phyloP scores from a whole-genome alignment of 1,284 basidiomycete genomes.

The Gomphus sp. region DNA sequence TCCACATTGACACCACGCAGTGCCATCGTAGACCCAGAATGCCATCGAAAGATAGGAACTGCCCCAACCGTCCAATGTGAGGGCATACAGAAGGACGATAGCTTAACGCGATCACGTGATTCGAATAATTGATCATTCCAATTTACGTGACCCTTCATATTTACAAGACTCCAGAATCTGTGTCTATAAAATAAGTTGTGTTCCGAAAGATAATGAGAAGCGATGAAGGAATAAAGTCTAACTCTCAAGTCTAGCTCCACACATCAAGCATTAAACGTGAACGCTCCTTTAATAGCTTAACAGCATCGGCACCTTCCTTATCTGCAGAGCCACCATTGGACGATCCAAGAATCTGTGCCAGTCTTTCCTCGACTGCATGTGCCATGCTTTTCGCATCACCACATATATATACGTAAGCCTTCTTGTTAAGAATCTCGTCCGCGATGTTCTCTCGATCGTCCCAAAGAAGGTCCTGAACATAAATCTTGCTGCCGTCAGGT shows the following conservation, averaged over 20 bases:
- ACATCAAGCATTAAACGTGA: conserved; percentile 76
- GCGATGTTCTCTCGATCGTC: conserved; percentile 75
- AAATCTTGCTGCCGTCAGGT: conserved; percentile 90
- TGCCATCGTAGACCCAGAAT: neutral
- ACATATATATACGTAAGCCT: conserved; percentile 93
- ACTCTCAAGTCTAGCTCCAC: too few relatives aligned
- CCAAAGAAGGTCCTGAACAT: conserved; percentile 96
- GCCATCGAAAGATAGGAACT: neutral
- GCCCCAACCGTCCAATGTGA: neutral
- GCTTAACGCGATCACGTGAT: neutral
- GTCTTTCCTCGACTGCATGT: conserved; percentile 84
- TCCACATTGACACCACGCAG: neutral
- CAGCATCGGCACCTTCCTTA: conserved; percentile 82
- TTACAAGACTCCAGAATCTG: neutral
- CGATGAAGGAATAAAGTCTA: conserved; percentile 21
- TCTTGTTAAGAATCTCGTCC: conserved; percentile 84
- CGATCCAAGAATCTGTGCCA: conserved; percentile 84
- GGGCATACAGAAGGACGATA: neutral
- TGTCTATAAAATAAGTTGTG: neutral
- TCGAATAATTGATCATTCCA: too few relatives aligned
- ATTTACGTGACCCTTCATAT: neutral
- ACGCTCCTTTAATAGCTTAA: conserved; percentile 91
- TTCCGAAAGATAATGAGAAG: neutral
- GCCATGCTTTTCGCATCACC: conserved; percentile 97
- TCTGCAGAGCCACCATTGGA: conserved; percentile 83